phyloP scores from a whole-genome alignment of 768 basidiomycete genomes.

The Lentinula raphanica region DNA sequence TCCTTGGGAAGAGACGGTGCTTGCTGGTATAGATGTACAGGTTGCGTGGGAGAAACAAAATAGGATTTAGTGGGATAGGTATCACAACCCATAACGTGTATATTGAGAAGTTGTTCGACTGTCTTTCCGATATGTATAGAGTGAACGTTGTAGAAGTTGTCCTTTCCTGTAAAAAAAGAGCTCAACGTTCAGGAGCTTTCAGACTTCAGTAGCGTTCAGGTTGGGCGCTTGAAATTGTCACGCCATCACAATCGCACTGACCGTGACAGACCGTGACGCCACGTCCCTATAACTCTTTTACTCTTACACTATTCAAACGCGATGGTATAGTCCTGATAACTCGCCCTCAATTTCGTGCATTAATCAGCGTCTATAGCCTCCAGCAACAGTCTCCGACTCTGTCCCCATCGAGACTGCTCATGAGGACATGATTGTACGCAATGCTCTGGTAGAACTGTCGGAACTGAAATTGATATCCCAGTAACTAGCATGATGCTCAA shows the following conservation, averaged over 20 bases:
- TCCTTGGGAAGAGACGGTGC: constrained; percentile 8
- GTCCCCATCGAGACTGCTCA: constrained; percentile 92
- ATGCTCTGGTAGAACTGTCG: no score
- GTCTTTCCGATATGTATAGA: no score
- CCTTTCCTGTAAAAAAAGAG: no score
- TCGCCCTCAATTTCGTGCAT: no score
- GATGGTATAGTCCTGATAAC: not conserved
- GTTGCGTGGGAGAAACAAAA: constrained; percentile 7
- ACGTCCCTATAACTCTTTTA: not conserved
- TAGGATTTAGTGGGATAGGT: not conserved
- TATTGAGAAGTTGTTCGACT: no score
- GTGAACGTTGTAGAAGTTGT: no score
- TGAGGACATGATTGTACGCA: constrained; percentile 95
- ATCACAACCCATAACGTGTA: not conserved
- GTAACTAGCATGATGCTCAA: constrained; percentile 89
- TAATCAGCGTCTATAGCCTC: constrained; percentile 27
- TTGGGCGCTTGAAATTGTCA: not conserved
- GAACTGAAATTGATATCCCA: not conserved
- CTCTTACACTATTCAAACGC: not conserved
- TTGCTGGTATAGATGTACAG: not conserved
- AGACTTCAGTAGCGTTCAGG: no score
- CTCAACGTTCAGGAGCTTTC: no score
- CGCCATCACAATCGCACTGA: not conserved
- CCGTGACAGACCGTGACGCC: not conserved
- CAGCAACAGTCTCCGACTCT: constrained; percentile 57